phyloP scores from a whole-genome alignment of 2,329 filamentous ascomycete species.

The Diaporthe humulicola region DNA sequence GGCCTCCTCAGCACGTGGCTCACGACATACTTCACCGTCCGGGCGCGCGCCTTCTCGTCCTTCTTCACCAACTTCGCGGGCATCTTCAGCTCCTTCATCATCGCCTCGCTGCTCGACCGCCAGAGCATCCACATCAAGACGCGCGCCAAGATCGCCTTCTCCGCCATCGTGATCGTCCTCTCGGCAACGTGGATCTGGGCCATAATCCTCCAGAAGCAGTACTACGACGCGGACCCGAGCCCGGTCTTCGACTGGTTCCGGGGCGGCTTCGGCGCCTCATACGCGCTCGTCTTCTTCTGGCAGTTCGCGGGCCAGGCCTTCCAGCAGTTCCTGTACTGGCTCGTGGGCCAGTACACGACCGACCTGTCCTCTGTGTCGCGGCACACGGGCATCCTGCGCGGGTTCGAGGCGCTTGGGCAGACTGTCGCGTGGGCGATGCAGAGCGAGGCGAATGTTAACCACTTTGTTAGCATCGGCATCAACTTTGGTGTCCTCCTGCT shows the following conservation, averaged over 20 bases:
- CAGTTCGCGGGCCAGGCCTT: slow-evolving; percentile 63
- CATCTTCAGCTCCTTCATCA: slow-evolving; percentile 45
- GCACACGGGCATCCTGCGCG: slow-evolving; percentile 49
- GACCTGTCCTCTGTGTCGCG: slow-evolving; percentile 48
- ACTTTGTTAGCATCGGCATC: slow-evolving; percentile 50
- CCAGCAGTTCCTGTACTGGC: slow-evolving; percentile 51
- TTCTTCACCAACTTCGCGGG: slow-evolving; percentile 53
- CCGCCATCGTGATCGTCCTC: slow-evolving; percentile 45
- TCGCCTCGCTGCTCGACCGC: slow-evolving; percentile 48
- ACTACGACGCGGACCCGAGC: slow-evolving; percentile 45
- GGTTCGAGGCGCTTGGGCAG: slow-evolving; percentile 49
- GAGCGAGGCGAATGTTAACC: slow-evolving; percentile 48
- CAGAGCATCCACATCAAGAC: slow-evolving; percentile 48
- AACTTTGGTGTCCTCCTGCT: slow-evolving; percentile 49
- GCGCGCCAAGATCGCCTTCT: slow-evolving; percentile 46
- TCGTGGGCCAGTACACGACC: slow-evolving; percentile 49
- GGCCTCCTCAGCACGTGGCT: slow-evolving; percentile 47
- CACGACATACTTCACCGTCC: slow-evolving; percentile 50
- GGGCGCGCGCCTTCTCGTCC: slow-evolving; percentile 50
- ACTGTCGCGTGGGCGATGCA: slow-evolving; percentile 52
- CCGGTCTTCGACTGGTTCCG: slow-evolving; percentile 50
- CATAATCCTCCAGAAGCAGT: slow-evolving; percentile 47
- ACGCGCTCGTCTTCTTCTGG: slow-evolving; percentile 75
- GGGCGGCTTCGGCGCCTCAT: slow-evolving; percentile 72
- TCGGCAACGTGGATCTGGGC: slow-evolving; percentile 51